Percentiles rank a stretch among this genome's conserved stretches.
These are phyloP conservation scores for Neurospora crassa DNA, from an alignment of 2,329 filamentous ascomycete species.

Conservation along the genomic window DNA sequence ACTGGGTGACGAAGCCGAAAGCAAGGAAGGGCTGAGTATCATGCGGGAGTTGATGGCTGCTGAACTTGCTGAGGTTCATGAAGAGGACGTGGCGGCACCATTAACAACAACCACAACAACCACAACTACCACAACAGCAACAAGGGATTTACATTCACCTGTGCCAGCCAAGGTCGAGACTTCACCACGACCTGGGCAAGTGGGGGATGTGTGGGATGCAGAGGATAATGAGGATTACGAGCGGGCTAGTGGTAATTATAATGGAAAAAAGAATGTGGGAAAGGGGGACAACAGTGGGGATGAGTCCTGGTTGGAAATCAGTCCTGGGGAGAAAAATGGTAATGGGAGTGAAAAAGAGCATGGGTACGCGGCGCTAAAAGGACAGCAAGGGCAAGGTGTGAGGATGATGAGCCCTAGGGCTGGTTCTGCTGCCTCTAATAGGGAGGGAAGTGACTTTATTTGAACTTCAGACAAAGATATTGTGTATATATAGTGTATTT, in stretches of 20 bases:
- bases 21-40: constrained; percentile 13
- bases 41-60: constrained; percentile 15
- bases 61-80: not conserved
- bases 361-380: not conserved
- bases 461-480: not conserved
- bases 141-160: too few species aligned
- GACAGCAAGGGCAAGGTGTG: not conserved
- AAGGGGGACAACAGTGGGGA: not conserved
- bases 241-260: not conserved
- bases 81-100: not conserved
- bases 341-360: too few species aligned
- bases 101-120: too few species aligned
- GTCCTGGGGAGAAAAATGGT: not conserved
- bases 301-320: not conserved
- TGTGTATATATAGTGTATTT: not conserved
- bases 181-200: not conserved
- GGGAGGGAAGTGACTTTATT: not conserved
- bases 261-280: not conserved
- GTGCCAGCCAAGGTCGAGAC: too few species aligned
- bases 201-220: not conserved
- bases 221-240: not conserved
- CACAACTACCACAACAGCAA: too few species aligned
- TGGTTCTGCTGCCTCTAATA: too few species aligned
- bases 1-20: constrained; percentile 7
- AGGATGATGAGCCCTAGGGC: not conserved